Conservation (phyloP, 1,284 basidiomycete genomes). For the Ganoderma meredithae region DNA sequence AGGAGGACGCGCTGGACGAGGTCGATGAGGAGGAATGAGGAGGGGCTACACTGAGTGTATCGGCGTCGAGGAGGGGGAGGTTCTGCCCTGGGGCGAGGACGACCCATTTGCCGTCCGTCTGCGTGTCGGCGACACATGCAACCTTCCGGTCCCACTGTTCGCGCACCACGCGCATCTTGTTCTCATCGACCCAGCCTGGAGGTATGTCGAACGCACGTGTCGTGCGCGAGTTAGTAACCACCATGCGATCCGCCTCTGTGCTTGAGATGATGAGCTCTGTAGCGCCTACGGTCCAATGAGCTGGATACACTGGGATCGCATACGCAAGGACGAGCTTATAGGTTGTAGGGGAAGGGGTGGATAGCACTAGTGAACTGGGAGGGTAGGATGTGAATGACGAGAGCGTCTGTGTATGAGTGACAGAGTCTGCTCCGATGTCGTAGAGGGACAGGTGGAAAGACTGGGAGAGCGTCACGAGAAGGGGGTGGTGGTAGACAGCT, state of each 20-base stretch:
- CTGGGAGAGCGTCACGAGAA: conserved; percentile 74
- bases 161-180: conserved; percentile 64
- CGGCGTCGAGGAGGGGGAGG: not conserved
- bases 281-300: conserved; percentile 80
- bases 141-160: conserved; percentile 82
- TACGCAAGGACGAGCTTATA: conserved; percentile 80
- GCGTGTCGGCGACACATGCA: conserved; percentile 66
- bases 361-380: conserved; percentile 75
- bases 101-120: conserved; percentile 86
- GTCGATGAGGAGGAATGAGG: conserved; percentile 19
- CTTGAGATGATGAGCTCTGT: conserved; percentile 74
- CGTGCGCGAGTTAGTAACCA: conserved; percentile 58
- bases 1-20: conserved; percentile 3
- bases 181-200: conserved; percentile 73
- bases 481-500: conserved; percentile 78
- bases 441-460: conserved; percentile 74
- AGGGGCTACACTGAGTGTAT: not conserved
- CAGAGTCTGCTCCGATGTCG: conserved; percentile 59
- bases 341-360: conserved; percentile 58
- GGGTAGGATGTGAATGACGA: conserved; percentile 78
- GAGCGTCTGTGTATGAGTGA: conserved; percentile 67
- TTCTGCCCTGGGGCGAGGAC: conserved; percentile 70
- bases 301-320: conserved; percentile 78
- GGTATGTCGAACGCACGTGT: conserved; percentile 74
- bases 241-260: conserved; percentile 24